Evolutionary conservation across 495 filamentous ascomycete genomes (phyloP).

Genomic region (Neurospora sp.): DNA sequence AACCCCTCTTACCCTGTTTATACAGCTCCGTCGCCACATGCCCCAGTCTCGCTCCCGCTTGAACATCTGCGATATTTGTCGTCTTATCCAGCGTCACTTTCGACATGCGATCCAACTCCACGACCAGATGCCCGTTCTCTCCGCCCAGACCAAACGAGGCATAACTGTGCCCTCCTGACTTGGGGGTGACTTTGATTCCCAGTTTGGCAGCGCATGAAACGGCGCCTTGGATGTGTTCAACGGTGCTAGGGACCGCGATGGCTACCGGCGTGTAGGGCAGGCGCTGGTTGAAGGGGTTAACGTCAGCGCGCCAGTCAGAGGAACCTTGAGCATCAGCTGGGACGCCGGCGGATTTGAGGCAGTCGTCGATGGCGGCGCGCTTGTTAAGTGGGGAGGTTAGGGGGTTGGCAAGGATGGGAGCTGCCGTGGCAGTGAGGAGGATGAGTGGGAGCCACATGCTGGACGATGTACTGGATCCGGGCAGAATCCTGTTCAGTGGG

Average conservation of each 20-base stretch:
- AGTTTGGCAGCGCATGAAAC: conserved; percentile 31
- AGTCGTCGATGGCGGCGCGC: conserved; percentile 30
- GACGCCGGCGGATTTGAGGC: conserved; percentile 25
- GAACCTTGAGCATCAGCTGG: conserved; percentile 23
- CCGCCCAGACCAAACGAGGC: conserved; percentile 36
- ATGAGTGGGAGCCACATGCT: conserved; percentile 10
- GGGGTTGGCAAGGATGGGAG: conserved; percentile 3
- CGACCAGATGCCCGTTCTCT: conserved; percentile 36
- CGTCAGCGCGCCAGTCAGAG: conserved; percentile 28
- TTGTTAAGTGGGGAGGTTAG: conserved; percentile 12
- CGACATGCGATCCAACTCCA: conserved; percentile 35
- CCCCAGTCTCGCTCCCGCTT: conserved; percentile 30
- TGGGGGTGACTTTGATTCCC: conserved; percentile 33
- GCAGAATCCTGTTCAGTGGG: background rate
- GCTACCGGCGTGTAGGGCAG: conserved; percentile 28
- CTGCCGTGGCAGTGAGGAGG: conserved; percentile 7
- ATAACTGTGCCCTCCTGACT: conserved; percentile 38
- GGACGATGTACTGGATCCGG: background rate
- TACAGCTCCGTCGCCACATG: conserved; percentile 29
- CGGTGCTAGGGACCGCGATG: conserved; percentile 31
- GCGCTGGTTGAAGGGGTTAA: conserved; percentile 30
- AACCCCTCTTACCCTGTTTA: conserved; percentile 29
- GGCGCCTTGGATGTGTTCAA: conserved; percentile 31
- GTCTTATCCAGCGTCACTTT: conserved; percentile 27
- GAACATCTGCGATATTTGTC: conserved; percentile 30